Percentiles rank a stretch among this genome's conserved stretches.
These are phyloP conservation scores for Kondoa subrosea DNA, from an alignment of 768 basidiomycete species.

Conservation along the genomic window DNA sequence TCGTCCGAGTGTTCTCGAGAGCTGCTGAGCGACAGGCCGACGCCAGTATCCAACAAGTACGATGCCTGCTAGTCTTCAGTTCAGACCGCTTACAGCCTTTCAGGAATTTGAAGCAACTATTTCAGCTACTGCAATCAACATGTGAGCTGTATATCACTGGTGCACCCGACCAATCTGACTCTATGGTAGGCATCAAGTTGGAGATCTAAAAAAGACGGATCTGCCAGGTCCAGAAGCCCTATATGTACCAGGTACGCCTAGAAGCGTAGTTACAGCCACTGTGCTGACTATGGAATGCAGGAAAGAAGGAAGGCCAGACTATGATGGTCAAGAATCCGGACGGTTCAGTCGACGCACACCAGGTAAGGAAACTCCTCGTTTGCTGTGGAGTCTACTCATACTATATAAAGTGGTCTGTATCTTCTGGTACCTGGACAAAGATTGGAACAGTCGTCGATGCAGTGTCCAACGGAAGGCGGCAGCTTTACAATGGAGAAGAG, in stretches of 20 bases:
- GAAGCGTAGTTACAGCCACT: background rate
- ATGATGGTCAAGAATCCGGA: constrained; percentile 65
- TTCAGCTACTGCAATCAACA: constrained; percentile 58
- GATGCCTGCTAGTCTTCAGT: constrained; percentile 1
- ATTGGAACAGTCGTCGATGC: constrained; percentile 93
- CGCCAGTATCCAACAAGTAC: constrained; percentile 43
- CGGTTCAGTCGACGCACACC: constrained; percentile 71
- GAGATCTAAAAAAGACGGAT: constrained; percentile 82
- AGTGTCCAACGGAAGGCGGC: constrained; percentile 71
- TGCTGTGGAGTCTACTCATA: background rate
- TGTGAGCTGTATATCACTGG: constrained; percentile 30
- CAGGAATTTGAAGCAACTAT: constrained; percentile 51
- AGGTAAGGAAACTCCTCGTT: constrained; percentile 39
- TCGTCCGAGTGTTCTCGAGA: constrained; percentile 66
- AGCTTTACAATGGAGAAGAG: constrained; percentile 80
- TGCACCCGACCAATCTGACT: background rate
- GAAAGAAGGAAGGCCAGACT: constrained; percentile 84
- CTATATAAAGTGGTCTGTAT: constrained; percentile 56
- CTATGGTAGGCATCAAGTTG: constrained; percentile 49
- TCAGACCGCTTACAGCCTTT: constrained; percentile 14
- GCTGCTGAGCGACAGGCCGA: constrained; percentile 54
- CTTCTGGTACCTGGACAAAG: constrained; percentile 61
- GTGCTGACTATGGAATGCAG: constrained; percentile 32
- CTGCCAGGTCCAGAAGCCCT: constrained; percentile 74
- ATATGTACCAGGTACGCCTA: constrained; percentile 45